Conservation (phyloP, 2,329 filamentous ascomycete species). For the Hypoxylon sp. region DNA sequence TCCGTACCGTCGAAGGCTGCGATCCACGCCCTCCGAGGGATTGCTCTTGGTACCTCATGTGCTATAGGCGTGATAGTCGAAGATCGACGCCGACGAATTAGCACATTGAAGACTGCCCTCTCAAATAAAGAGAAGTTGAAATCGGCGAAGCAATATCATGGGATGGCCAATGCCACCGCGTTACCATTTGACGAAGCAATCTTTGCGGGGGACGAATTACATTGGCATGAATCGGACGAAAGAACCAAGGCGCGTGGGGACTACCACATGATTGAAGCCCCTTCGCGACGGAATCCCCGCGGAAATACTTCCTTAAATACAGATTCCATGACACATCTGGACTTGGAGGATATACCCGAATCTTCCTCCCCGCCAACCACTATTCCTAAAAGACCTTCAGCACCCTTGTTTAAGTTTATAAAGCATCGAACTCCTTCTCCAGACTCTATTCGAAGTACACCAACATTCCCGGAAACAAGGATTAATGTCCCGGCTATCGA, state of each 20-base stretch:
- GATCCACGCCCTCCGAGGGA: conserved; percentile 68
- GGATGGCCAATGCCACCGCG: conserved; percentile 34
- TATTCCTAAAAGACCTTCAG: conserved; percentile 1
- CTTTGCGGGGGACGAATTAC: conserved; percentile 31
- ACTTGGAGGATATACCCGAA: neutral
- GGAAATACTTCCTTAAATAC: neutral
- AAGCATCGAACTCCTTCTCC: neutral
- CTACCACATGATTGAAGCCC: neutral
- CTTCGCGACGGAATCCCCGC: neutral
- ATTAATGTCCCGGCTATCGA: neutral
- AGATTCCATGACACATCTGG: neutral
- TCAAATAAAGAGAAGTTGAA: conserved; percentile 68
- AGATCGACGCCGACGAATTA: conserved; percentile 69
- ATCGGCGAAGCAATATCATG: conserved; percentile 55
- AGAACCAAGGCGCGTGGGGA: neutral
- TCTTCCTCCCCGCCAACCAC: conserved; percentile 8
- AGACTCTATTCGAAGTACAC: neutral
- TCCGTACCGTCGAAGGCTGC: conserved; percentile 69
- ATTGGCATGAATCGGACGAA: conserved; percentile 42
- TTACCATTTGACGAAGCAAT: conserved; percentile 41
- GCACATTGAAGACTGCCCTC: conserved; percentile 64
- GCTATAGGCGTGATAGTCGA: conserved; percentile 69
- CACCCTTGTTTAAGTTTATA: neutral
- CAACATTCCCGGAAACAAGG: conserved; percentile 4
- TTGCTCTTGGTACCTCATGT: conserved; percentile 70